Evolutionary conservation across 176 grass and related monocot species (phyloP).

Genomic region (Typha latifolia): DNA sequence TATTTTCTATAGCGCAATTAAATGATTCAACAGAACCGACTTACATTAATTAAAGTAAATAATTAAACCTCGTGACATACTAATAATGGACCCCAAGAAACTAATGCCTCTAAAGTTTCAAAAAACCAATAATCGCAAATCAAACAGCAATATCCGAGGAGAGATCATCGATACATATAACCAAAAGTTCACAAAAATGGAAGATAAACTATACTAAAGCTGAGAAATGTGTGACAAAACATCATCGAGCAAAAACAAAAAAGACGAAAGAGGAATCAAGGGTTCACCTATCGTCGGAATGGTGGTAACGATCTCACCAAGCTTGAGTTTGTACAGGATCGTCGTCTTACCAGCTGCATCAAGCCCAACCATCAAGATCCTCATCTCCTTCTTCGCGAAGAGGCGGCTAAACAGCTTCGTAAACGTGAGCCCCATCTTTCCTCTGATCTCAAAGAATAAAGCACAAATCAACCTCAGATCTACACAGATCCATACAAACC

Average conservation of each 20-base stretch:
- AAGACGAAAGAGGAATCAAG: not conserved
- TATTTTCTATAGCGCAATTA: too few species aligned
- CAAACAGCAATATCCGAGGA: too few species aligned
- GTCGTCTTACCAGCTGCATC: slow-evolving; percentile 74
- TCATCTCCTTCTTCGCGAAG: slow-evolving; percentile 80
- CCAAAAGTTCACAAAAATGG: not conserved
- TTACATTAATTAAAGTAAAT: too few species aligned
- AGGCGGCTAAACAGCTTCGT: slow-evolving; percentile 73
- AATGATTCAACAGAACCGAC: too few species aligned
- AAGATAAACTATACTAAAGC: not conserved
- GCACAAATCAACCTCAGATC: slow-evolving; percentile 24
- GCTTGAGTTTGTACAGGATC: slow-evolving; percentile 76
- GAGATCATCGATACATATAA: too few species aligned
- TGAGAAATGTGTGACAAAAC: not conserved
- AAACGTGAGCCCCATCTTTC: slow-evolving; percentile 65
- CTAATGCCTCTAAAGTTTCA: too few species aligned
- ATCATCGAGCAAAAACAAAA: not conserved
- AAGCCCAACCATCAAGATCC: slow-evolving; percentile 69
- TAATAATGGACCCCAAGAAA: too few species aligned
- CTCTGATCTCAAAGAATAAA: slow-evolving; percentile 19
- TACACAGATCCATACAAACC: slow-evolving; percentile 14
- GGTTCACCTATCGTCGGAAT: slow-evolving; percentile 55
- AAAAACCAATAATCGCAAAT: too few species aligned
- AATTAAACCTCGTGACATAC: too few species aligned
- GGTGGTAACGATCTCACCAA: slow-evolving; percentile 76